Conservation (phyloP, 805 yeast species). For the Saturnispora quitensis region DNA sequence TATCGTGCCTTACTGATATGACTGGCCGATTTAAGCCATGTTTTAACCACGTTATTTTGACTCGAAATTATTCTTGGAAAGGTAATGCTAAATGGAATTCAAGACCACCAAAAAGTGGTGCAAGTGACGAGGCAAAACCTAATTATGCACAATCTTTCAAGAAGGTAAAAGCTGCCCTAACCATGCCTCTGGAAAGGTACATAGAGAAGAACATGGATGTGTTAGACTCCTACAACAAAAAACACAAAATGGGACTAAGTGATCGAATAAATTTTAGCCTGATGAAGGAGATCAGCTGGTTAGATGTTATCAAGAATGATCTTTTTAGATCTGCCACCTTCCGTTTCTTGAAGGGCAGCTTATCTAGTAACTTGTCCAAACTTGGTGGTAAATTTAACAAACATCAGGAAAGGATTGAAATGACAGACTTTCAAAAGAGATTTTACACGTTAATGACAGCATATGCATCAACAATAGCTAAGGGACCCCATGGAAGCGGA, state of each 20-base stretch:
- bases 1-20: background rate
- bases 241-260: constrained; percentile 13
- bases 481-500: constrained; percentile 27
- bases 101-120: background rate
- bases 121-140: constrained; percentile 10
- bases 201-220: constrained; percentile 17
- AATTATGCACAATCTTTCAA: constrained; percentile 15
- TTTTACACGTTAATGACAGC: constrained; percentile 21
- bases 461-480: constrained; percentile 23
- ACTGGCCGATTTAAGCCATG: background rate
- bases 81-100: background rate
- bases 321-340: constrained; percentile 14
- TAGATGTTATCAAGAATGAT: constrained; percentile 15
- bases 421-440: constrained; percentile 26
- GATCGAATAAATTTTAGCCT: constrained; percentile 19
- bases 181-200: constrained; percentile 16
- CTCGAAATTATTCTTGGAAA: background rate
- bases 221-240: constrained; percentile 21
- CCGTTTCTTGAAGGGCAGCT: constrained; percentile 11
- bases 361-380: background rate
- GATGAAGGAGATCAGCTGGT: constrained; percentile 13
- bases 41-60: background rate
- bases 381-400: background rate
- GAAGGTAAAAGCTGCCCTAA: constrained; percentile 15
- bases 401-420: constrained; percentile 4